A percentile compares a stretch with the other conserved stretches of the same genome.
phyloP scores from a whole-genome alignment of 1,139 yeast species.

The Zygoascus hellenicus region DNA sequence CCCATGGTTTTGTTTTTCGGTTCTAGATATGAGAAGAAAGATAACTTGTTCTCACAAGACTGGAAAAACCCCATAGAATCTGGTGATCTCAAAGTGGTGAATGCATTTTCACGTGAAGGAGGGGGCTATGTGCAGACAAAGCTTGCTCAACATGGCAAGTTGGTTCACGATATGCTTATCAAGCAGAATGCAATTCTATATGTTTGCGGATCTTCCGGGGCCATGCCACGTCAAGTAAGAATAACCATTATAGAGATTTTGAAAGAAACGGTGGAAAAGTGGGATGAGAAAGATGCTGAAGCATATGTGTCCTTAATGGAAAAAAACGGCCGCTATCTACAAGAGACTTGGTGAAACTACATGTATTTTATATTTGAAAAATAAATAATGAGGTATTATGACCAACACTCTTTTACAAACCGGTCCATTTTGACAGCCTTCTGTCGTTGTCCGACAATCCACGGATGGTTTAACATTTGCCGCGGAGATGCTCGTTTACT shows the following conservation, averaged over 20 bases:
- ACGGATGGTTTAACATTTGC: slow-evolving; percentile 88
- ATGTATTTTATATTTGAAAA: background rate
- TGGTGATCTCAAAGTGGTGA: slow-evolving; percentile 40
- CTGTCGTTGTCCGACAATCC: slow-evolving; percentile 72
- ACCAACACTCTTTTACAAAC: slow-evolving; percentile 78
- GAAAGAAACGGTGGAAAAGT: slow-evolving; percentile 36
- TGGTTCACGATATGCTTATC: slow-evolving; percentile 48
- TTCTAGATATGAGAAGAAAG: slow-evolving; percentile 60
- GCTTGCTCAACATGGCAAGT: slow-evolving; percentile 45
- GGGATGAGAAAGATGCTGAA: slow-evolving; percentile 45
- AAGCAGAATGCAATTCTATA: slow-evolving; percentile 57
- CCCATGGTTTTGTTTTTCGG: slow-evolving; percentile 58
- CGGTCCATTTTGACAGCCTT: slow-evolving; percentile 79
- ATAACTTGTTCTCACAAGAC: slow-evolving; percentile 55
- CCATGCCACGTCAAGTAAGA: slow-evolving; percentile 89
- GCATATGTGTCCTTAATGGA: slow-evolving; percentile 56
- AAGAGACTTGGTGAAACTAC: slow-evolving; percentile 74
- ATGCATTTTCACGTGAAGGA: slow-evolving; percentile 51
- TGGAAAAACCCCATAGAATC: slow-evolving; percentile 42
- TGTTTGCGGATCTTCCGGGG: slow-evolving; percentile 89
- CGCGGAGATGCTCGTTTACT: slow-evolving; percentile 82
- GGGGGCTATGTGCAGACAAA: slow-evolving; percentile 69
- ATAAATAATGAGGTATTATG: slow-evolving; percentile 8
- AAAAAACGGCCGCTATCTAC: slow-evolving; percentile 61
- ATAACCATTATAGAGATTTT: slow-evolving; percentile 64